Base-by-base conservation (phyloP, 208 protist species). In the Endotrypanum monterogeii region DNA sequence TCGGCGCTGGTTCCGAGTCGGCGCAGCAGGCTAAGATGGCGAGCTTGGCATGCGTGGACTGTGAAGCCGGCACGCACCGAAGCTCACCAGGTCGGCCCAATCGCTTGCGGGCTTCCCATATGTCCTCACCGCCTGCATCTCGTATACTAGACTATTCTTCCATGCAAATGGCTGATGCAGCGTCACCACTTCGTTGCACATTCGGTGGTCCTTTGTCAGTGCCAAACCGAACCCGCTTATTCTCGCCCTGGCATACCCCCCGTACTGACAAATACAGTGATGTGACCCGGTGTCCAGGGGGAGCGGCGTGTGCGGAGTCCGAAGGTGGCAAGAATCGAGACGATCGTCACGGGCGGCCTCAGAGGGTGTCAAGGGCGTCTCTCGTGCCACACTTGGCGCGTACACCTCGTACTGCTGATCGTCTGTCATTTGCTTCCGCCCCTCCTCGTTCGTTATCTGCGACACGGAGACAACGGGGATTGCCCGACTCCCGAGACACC, bases 61-160 rank as follows among this genome's bases (percentile, higher is more conserved):
- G 28, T 68, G 44, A 39, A 3, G 18, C 32, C 14, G 44, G 37
- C 14, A 14, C 3, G 28, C 63, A 25, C 63, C 51, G 67, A 50
- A 37, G 28, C 67, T 60, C 67, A 35, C 67, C 52, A 23, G 46
- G 23, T 48, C 28, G 41, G 18, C 18, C 1, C 32, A 32, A 18
- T 55, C 67, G 48, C 32, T 32, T 9, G 9, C 68, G 62, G 30
- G 25, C n/a, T 11, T 73, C 68, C n/a, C 35, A 62, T 16, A 37
- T 35, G 2, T 73, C 76, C 0, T 63, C 76, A 18, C 66, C 65
- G 18, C 54, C 68, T 12, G 56, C 76, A 39, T 81, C 76, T 25
- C 76, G 76, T 57, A 32, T 72, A 46, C 55, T 81, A 8, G 71
- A 81, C n/a, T 81, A 81, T 52, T 81, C 76, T 12, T 75, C 76